Percentiles rank a stretch among this genome's conserved stretches.
phyloP scores from a whole-genome alignment of 2,329 filamentous ascomycete genomes.

The Simplicillium sp. region DNA sequence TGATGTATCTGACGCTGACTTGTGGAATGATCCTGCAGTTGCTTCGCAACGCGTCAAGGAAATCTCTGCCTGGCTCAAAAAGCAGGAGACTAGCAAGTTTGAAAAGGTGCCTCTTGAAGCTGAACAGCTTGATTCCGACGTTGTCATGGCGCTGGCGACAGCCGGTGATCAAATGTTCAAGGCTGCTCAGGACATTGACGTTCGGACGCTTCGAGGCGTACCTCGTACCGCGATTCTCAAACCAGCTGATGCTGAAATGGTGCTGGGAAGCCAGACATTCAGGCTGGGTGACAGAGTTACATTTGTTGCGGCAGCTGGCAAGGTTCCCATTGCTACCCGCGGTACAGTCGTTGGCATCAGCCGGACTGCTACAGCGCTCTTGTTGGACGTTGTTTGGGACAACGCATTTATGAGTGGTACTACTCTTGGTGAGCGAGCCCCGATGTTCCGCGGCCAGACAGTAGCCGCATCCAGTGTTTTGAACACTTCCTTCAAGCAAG shows the following conservation, averaged over 20 bases:
- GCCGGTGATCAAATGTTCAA: conserved; percentile 57
- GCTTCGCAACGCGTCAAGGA: conserved; percentile 82
- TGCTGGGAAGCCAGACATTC: conserved; percentile 77
- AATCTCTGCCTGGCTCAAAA: conserved; percentile 88
- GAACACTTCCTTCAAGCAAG: conserved; percentile 75
- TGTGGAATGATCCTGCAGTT: conserved; percentile 64
- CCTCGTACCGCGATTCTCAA: conserved; percentile 83
- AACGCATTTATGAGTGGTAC: conserved; percentile 95
- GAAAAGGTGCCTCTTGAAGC: conserved; percentile 94
- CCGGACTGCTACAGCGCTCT: conserved; percentile 68
- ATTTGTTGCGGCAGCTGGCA: conserved; percentile 85
- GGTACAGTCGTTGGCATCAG: conserved; percentile 95
- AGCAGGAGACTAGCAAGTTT: conserved; percentile 81
- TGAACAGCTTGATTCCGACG: conserved; percentile 86
- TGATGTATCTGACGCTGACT: conserved; percentile 74
- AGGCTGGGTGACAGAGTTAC: conserved; percentile 81
- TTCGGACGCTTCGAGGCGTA: conserved; percentile 68
- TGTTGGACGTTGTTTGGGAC: conserved; percentile 91
- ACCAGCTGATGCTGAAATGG: conserved; percentile 91
- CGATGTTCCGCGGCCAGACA: conserved; percentile 88
- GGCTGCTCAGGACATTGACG: conserved; percentile 41
- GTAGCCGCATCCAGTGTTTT: conserved; percentile 81
- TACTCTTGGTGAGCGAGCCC: conserved; percentile 79
- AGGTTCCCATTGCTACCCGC: conserved; percentile 83
- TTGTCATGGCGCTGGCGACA: conserved; percentile 71